A percentile compares a stretch with the other conserved stretches of the same genome.
These are phyloP conservation scores for Syncephalastrum sp. DNA, from an alignment of 371 early-diverging fungal genomes.

Conservation along the genomic window DNA sequence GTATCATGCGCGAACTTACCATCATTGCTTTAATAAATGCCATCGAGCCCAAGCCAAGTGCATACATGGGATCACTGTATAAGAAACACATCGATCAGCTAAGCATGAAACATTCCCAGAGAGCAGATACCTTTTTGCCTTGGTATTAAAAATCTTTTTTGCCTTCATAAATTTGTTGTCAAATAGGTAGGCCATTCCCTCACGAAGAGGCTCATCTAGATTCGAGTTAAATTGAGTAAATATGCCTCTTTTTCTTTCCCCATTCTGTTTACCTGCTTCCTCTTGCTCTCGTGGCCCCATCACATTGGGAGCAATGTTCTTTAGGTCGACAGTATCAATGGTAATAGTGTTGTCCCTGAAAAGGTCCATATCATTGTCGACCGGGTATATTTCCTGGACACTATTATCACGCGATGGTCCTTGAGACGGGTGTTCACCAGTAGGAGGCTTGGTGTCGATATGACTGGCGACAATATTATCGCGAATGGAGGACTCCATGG, in stretches of 20 bases:
- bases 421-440: too few relatives aligned
- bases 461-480: slow-evolving; percentile 6
- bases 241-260: background rate
- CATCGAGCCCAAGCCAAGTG: slow-evolving; percentile 34
- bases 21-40: slow-evolving; percentile 21
- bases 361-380: slow-evolving; percentile 4
- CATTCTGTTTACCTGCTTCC: slow-evolving; percentile 30
- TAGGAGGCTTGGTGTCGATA: too few relatives aligned
- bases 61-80: slow-evolving; percentile 33
- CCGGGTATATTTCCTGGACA: background rate
- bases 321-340: slow-evolving; percentile 10
- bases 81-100: background rate
- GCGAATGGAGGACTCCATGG: slow-evolving; percentile 13
- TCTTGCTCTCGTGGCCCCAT: slow-evolving; percentile 51
- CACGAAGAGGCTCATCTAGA: slow-evolving; percentile 42
- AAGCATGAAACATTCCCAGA: background rate
- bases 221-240: background rate
- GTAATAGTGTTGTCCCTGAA: slow-evolving; percentile 9
- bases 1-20: slow-evolving; percentile 15
- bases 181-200: slow-evolving; percentile 42
- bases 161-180: slow-evolving; percentile 52
- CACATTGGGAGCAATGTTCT: slow-evolving; percentile 32
- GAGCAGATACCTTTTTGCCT: slow-evolving; percentile 15
- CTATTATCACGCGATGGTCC: too few relatives aligned
- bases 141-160: slow-evolving; percentile 19